phyloP scores from a whole-genome alignment of 176 grass and related monocot genomes.

The Raddia guianensis region DNA sequence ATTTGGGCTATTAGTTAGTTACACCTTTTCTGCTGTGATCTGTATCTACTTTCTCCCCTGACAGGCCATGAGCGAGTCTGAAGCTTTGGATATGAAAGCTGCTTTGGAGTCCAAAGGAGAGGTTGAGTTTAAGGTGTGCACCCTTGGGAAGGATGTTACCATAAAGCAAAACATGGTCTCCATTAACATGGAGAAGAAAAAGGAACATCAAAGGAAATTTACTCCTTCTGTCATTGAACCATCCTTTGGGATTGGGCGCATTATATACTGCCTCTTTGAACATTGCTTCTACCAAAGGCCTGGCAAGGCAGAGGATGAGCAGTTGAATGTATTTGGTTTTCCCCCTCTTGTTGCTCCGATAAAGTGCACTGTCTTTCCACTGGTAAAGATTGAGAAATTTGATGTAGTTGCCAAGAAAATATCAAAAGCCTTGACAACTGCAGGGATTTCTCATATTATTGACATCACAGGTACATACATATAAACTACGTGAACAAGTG shows the following conservation, averaged over 20 bases:
- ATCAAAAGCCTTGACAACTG: conserved; percentile 68
- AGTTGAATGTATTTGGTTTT: conserved; percentile 85
- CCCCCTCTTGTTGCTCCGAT: conserved; percentile 84
- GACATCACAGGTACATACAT: conserved; percentile 72
- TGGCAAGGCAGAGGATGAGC: conserved; percentile 74
- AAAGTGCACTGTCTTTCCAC: conserved; percentile 87
- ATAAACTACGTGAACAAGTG: not conserved
- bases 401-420: conserved; percentile 78
- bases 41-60: conserved; percentile 4
- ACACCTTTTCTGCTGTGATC: conserved; percentile 23
- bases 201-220: conserved; percentile 85
- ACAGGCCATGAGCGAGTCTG: conserved; percentile 72
- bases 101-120: conserved; percentile 76
- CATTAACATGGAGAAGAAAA: conserved; percentile 85
- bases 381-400: conserved; percentile 80
- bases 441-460: conserved; percentile 83
- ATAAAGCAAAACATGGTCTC: conserved; percentile 85
- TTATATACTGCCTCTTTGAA: conserved; percentile 89
- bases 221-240: conserved; percentile 96
- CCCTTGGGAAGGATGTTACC: conserved; percentile 71
- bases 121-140: conserved; percentile 79
- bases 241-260: conserved; percentile 95
- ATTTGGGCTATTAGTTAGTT: conserved; percentile 8
- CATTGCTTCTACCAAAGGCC: conserved; percentile 77
- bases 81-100: conserved; percentile 84